These are phyloP conservation scores for Clathrus columnatus DNA, from an alignment of 768 basidiomycete genomes.

Conservation along the genomic window DNA sequence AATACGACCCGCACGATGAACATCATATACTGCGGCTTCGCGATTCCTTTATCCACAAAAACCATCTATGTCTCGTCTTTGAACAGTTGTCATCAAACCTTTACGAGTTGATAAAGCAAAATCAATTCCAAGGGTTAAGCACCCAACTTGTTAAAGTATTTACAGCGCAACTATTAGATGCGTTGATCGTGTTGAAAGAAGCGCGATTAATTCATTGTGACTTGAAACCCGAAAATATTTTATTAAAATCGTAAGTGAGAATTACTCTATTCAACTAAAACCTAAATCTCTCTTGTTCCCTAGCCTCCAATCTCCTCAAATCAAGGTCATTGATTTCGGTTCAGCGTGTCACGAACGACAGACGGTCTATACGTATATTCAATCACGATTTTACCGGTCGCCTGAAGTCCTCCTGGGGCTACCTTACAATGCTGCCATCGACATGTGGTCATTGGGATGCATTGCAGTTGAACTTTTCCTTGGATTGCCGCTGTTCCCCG, in stretches of 20 bases:
- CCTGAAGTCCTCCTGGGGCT: slow-evolving; percentile 95
- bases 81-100: slow-evolving; percentile 95
- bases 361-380: slow-evolving; percentile 99
- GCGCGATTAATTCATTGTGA: slow-evolving; percentile 97
- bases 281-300: slow-evolving; percentile 1
- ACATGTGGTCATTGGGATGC: slow-evolving; percentile 99
- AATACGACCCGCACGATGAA: slow-evolving; percentile 87
- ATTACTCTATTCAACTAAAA: slow-evolving; percentile 14
- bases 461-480: slow-evolving; percentile 98
- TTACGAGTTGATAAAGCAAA: slow-evolving; percentile 99
- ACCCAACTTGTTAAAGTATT: slow-evolving; percentile 98
- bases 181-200: slow-evolving; percentile 87
- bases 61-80: slow-evolving; percentile 95
- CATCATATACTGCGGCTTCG: slow-evolving; percentile 93
- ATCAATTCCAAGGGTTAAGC: slow-evolving; percentile 95
- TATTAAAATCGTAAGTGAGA: slow-evolving; percentile 77
- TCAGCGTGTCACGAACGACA: slow-evolving; percentile 98
- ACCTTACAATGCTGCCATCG: slow-evolving; percentile 90
- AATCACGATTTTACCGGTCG: slow-evolving; percentile 96
- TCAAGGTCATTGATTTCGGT: slow-evolving; percentile 99
- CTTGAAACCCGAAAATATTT: slow-evolving; percentile 96
- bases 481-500: slow-evolving; percentile 92
- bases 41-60: slow-evolving; percentile 95
- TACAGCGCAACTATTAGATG: slow-evolving; percentile 90
- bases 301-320: slow-evolving; percentile 92